Base-by-base conservation (phyloP, 225 moss, liverwort and hornwort species). In the Anthoceros angustus region DNA sequence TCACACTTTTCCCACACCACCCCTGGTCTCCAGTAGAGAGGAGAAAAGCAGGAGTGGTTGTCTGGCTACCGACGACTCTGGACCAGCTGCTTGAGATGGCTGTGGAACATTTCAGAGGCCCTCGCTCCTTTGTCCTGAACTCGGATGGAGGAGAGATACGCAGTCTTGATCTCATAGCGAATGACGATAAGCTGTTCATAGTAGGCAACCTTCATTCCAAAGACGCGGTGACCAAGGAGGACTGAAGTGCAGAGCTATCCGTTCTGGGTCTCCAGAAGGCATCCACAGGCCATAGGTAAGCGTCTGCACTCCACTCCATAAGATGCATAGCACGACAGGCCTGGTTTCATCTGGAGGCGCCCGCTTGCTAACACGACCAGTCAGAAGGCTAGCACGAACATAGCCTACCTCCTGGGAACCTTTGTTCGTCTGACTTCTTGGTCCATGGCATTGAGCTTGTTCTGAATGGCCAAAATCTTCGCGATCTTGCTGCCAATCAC, bases 1-100 rank as follows among this genome's bases (percentile, higher is more conserved):
- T 75, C 21, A 81, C 81, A 1, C 62, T 77, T 4, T 81, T 70
- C 68, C 81, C 81, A 0, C 75, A 42, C 46, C 78, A 78, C 73
- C 81, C 81, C 5, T 75, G 72, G 72, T 69, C 75, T 49, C 41
- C 70, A 11, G 15, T 9, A 5, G 63, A 7, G 6, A 62, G 18
- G 6, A 67, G 78, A 12, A 69, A 50, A 26, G 21, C 63, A 5
- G 81, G 81, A 25, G 73, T 63, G 42, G 78, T 78, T 12, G 81
- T 71, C 10, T 81, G 78, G 78, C 64, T 75, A 18, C 72, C 72
- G 24, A 10, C 42, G 0, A 75, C 48, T 25, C 24, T 78, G 1
- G 65, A 71, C 8, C 68, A 69, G 5, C 24, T 78, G 63, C 63
- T 78, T 16, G 67, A 48, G 16, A 12, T 73, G 6, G 66, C 81